phyloP scores from a whole-genome alignment of 305 asterid genomes.

The Fraxinus floribunda region DNA sequence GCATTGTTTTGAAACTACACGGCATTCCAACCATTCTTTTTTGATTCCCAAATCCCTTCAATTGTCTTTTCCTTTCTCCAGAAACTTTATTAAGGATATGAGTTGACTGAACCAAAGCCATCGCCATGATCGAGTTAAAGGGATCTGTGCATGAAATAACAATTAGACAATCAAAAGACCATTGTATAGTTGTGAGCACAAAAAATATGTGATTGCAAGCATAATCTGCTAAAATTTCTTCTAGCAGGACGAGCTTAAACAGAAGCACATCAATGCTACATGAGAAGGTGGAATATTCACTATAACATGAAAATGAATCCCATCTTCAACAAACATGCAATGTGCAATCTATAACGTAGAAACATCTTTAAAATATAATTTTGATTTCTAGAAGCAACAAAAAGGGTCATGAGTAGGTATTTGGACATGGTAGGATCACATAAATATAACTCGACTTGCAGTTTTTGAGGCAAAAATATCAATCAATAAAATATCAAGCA shows the following conservation, averaged over 20 bases:
- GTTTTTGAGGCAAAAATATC: too few species aligned
- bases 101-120: slow-evolving; percentile 62
- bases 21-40: slow-evolving; percentile 34
- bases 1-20: slow-evolving; percentile 36
- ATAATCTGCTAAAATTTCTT: background rate
- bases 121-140: slow-evolving; percentile 57
- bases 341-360: background rate
- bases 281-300: background rate
- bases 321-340: background rate
- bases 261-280: background rate
- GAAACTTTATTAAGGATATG: slow-evolving; percentile 49
- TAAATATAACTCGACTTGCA: too few species aligned
- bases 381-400: background rate
- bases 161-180: slow-evolving; percentile 16
- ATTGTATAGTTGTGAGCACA: background rate
- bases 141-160: slow-evolving; percentile 31
- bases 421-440: background rate
- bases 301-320: background rate
- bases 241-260: background rate
- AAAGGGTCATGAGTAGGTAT: slow-evolving; percentile 17
- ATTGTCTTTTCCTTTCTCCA: slow-evolving; percentile 41
- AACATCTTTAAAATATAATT: background rate
- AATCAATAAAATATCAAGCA: too few species aligned
- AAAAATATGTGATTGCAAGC: background rate
- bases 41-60: slow-evolving; percentile 49